These are phyloP conservation scores for Ilyonectria destructans DNA, from an alignment of 2,329 filamentous ascomycete species.

Conservation along the genomic window DNA sequence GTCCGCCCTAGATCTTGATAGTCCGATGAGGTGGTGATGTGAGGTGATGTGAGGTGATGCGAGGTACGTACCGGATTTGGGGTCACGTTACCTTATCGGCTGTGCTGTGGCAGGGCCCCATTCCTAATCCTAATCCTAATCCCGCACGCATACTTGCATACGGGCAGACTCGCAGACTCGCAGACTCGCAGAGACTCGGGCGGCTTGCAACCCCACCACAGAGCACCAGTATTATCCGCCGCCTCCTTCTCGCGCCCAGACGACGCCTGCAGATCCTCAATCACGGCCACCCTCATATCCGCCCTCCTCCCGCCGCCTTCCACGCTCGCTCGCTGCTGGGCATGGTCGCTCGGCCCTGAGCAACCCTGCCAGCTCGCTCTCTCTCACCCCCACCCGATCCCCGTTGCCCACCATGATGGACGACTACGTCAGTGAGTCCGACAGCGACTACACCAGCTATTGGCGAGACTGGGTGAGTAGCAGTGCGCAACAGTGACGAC, in stretches of 20 bases:
- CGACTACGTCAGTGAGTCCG: constrained; percentile 97
- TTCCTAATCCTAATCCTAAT: constrained; percentile 28
- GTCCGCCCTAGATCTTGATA: too few relatives aligned
- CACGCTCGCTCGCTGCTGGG: constrained; percentile 35
- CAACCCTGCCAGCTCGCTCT: constrained; percentile 37
- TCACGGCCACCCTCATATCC: constrained; percentile 18
- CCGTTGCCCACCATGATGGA: constrained; percentile 77
- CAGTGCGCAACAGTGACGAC: neutral
- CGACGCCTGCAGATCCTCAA: constrained; percentile 6
- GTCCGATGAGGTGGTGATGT: constrained; percentile 4
- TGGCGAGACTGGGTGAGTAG: constrained; percentile 97
- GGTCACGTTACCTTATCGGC: constrained; percentile 48
- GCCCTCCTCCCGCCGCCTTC: constrained; percentile 1
- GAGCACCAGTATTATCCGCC: constrained; percentile 27
- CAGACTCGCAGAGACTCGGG: constrained; percentile 25
- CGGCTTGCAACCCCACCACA: constrained; percentile 34
- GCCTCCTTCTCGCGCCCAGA: constrained; percentile 11
- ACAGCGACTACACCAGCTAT: constrained; percentile 99
- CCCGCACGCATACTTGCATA: constrained; percentile 11
- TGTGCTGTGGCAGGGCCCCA: constrained; percentile 4
- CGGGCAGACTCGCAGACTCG: constrained; percentile 7
- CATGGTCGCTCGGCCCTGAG: constrained; percentile 52
- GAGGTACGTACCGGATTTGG: constrained; percentile 28
- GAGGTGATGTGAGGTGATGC: constrained; percentile 12
- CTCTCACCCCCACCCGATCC: constrained; percentile 14